phyloP scores from a whole-genome alignment of 2,329 filamentous ascomycete genomes.

The Metarhizium sp. region DNA sequence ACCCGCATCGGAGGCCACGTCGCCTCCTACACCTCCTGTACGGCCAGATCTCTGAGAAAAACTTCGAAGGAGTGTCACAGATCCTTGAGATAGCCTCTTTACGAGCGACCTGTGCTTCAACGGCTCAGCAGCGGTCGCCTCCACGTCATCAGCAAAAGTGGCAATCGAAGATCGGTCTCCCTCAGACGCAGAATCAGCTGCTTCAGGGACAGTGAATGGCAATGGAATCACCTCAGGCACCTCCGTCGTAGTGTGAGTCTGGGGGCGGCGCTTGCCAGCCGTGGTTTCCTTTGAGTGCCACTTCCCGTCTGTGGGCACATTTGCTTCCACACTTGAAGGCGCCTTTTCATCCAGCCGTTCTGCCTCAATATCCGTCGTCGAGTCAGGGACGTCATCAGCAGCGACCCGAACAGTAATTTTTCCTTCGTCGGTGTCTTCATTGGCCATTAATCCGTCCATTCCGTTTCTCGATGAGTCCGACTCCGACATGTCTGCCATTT shows the following conservation, averaged over 20 bases:
- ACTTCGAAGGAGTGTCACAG: constrained; percentile 33
- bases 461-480: constrained; percentile 19
- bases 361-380: constrained; percentile 15
- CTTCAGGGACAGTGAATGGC: constrained; percentile 51
- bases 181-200: constrained; percentile 29
- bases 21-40: constrained; percentile 1
- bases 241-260: constrained; percentile 20
- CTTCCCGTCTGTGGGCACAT: constrained; percentile 9
- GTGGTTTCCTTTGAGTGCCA: constrained; percentile 13
- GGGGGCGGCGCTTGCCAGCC: constrained; percentile 8
- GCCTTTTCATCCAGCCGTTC: constrained; percentile 21
- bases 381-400: constrained; percentile 32
- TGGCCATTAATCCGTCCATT: constrained; percentile 30
- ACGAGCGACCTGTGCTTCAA: constrained; percentile 27
- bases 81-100: constrained; percentile 39
- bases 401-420: constrained; percentile 45
- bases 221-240: constrained; percentile 49
- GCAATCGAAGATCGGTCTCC: constrained; percentile 57
- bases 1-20: constrained; percentile 13
- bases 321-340: constrained; percentile 10
- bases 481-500: constrained; percentile 41
- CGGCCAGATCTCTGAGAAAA: constrained; percentile 28
- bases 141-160: constrained; percentile 56
- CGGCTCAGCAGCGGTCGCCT: constrained; percentile 19
- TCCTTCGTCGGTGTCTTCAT: constrained; percentile 30